Evolutionary conservation across 495 filamentous ascomycete species (phyloP), one percentile per base, ranked within the genome.

Genomic region (Penicillium bovifimosum): DNA sequence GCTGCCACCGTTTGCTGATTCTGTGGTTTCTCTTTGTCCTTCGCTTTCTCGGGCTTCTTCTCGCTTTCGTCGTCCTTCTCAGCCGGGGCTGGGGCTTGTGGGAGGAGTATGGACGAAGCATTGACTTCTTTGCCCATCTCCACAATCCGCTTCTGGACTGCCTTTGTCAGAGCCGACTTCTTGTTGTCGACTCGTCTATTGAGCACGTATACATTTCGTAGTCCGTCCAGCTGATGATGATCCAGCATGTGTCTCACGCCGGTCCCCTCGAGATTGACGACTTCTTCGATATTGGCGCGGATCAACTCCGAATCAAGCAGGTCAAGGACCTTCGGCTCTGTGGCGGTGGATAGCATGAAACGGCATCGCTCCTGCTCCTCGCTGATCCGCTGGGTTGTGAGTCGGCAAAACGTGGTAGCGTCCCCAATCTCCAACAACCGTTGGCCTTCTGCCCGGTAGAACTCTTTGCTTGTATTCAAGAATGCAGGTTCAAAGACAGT

Each of bases 231-330:
- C 40, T 84, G 80, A 59, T 96, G 86, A 54, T 96, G 88, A 60
- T 96, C 90, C 34, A 97, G 84, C 93, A 99, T 99, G 59, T 77
- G 78, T 46, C 80, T 81, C 42, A 96, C 81, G 16, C 93, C 93
- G 46, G 84, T 95, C 1, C 82, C 82, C 59, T 96, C 88, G 62
- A 96, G 80, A 18, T 82, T 79, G 50, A 97, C 81, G 44, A 99
- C 86, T 11, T 95, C 91, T 4, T 80, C 71, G 10, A 96, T 80
- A 47, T 90, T 86, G 8, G 78, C 79, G 27, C 69, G 72, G 41
- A 97, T 88, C 28, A 99, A 69, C 68, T 93, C 83, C 27, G 84
- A 67, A 57, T 97, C 90, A 9, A 99, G 76, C 0, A 96, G 84
- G 5, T 75, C 68, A 20, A 82, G 78, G 9, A 97, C 91, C 63